Evolutionary conservation across 1,284 basidiomycete genomes (phyloP).

Genomic region (Boletellus deceptivus): DNA sequence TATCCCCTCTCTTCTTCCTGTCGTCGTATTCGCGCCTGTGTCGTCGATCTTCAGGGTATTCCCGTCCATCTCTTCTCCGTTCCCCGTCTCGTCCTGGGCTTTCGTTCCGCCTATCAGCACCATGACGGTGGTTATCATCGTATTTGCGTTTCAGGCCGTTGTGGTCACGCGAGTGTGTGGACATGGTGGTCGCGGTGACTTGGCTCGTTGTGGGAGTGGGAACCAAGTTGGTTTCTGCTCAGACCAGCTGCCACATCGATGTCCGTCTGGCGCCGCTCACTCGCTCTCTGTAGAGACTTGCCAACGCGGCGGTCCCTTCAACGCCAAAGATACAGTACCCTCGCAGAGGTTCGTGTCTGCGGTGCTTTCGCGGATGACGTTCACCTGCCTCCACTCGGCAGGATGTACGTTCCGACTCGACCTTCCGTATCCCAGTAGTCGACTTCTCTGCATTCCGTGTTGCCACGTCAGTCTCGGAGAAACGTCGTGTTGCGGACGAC

Average conservation of each 20-base stretch:
- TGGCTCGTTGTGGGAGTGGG: conserved; percentile 7
- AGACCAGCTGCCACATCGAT: conserved; percentile 2
- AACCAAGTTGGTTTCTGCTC: background rate
- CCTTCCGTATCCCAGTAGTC: conserved; percentile 68
- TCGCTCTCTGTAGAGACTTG: conserved; percentile 7
- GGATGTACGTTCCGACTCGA: conserved; percentile 28
- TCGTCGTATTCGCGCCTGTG: conserved; percentile 17
- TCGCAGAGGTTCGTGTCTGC: conserved; percentile 23
- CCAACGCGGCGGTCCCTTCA: conserved; percentile 3
- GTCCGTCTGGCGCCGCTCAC: conserved; percentile 16
- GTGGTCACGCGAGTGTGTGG: conserved; percentile 17
- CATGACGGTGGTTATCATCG: conserved; percentile 13
- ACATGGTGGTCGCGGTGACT: conserved; percentile 10
- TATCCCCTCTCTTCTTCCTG: conserved; percentile 33
- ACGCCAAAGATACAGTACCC: conserved; percentile 19
- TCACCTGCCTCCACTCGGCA: conserved; percentile 2
- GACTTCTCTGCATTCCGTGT: conserved; percentile 69
- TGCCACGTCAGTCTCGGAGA: conserved; percentile 51
- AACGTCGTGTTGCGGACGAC: conserved; percentile 60
- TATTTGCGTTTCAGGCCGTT: conserved; percentile 12
- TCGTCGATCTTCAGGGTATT: conserved; percentile 18
- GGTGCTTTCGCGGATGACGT: background rate
- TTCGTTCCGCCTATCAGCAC: conserved; percentile 7
- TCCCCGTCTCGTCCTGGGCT: conserved; percentile 37
- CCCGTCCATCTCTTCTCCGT: conserved; percentile 34